phyloP scores from a whole-genome alignment of 768 basidiomycete genomes.

The Suillus tomentosus region DNA sequence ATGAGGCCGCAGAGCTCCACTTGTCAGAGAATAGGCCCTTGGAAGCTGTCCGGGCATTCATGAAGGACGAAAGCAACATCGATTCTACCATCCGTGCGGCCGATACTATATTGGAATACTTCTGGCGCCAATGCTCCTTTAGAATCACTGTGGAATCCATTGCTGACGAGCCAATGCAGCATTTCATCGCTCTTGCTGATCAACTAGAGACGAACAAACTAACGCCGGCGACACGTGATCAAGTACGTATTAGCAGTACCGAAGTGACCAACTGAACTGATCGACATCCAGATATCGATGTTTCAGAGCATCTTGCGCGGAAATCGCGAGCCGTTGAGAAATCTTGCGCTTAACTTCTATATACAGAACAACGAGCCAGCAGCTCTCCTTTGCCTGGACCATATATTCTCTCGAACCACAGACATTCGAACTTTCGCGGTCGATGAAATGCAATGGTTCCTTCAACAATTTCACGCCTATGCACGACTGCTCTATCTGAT shows the following conservation, averaged over 20 bases:
- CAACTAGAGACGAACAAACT: slow-evolving; percentile 17
- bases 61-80: slow-evolving; percentile 34
- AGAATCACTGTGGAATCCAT: slow-evolving; percentile 24
- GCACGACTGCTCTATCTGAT: slow-evolving; percentile 34
- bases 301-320: slow-evolving; percentile 35
- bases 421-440: slow-evolving; percentile 26
- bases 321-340: slow-evolving; percentile 30
- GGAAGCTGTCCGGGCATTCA: slow-evolving; percentile 49
- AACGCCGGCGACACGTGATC: slow-evolving; percentile 9
- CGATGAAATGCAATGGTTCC: slow-evolving; percentile 29
- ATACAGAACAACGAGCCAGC: slow-evolving; percentile 28
- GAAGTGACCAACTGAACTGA: slow-evolving; percentile 22
- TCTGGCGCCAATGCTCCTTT: slow-evolving; percentile 53
- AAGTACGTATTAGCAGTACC: slow-evolving; percentile 14
- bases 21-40: slow-evolving; percentile 46
- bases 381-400: slow-evolving; percentile 47
- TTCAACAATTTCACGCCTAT: slow-evolving; percentile 40
- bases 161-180: slow-evolving; percentile 8
- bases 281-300: slow-evolving; percentile 30
- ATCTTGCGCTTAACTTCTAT: slow-evolving; percentile 36
- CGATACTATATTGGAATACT: slow-evolving; percentile 41
- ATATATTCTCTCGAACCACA: slow-evolving; percentile 36
- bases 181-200: slow-evolving; percentile 31
- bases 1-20: slow-evolving; percentile 57
- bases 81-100: slow-evolving; percentile 37